Conservation (phyloP, 164 flowering plant genomes). For the Vitis amurensis region DNA sequence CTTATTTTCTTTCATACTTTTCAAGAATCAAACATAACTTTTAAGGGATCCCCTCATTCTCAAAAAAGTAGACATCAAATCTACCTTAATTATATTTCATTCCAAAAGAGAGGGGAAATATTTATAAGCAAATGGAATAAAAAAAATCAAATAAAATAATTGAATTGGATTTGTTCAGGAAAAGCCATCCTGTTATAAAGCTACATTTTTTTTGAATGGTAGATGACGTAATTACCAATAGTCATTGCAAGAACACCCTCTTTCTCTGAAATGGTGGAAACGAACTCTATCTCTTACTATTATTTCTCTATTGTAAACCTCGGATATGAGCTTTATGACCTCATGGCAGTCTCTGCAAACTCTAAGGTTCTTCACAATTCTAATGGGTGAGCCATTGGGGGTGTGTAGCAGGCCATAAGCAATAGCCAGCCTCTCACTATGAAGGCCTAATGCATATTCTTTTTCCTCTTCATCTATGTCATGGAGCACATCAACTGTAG, state of each 20-base stretch:
- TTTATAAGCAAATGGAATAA: no score
- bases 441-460: slow-evolving; percentile 33
- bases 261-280: slow-evolving; percentile 37
- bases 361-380: slow-evolving; percentile 17
- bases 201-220: no score
- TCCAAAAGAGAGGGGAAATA: no score
- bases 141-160: no score
- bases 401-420: slow-evolving; percentile 49
- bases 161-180: no score
- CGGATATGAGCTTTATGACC: slow-evolving; percentile 39
- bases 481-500: slow-evolving; percentile 28
- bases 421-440: slow-evolving; percentile 50
- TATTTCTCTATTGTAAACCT: slow-evolving; percentile 34
- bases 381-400: slow-evolving; percentile 30
- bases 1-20: no score
- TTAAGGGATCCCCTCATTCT: no score
- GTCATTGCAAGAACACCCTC: slow-evolving; percentile 41
- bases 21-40: no score
- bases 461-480: slow-evolving; percentile 42
- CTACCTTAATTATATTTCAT: no score
- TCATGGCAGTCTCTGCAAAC: slow-evolving; percentile 39
- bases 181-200: no score
- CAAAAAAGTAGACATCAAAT: no score
- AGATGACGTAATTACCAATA: slow-evolving; percentile 26
- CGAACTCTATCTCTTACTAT: slow-evolving; percentile 44